Percentiles rank a stretch among this genome's conserved stretches.
Evolutionary conservation across 1,284 basidiomycete genomes (phyloP).

Genomic region (Moesziomyces globuligerus): DNA sequence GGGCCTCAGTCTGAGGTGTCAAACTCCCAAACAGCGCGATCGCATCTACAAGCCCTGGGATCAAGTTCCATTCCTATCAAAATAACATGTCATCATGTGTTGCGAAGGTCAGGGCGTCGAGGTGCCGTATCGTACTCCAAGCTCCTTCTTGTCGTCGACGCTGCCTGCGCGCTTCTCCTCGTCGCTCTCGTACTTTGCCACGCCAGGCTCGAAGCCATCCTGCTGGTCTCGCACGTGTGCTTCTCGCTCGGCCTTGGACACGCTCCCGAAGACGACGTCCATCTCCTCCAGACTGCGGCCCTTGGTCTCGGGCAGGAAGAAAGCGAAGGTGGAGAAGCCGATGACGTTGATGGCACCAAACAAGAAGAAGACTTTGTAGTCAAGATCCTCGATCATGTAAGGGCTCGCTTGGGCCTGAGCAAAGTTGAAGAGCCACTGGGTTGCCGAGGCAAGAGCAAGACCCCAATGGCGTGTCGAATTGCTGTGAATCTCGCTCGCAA

Average conservation of each 20-base stretch:
- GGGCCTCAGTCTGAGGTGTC: no score
- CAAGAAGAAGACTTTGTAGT: slow-evolving; percentile 67
- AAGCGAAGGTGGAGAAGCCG: slow-evolving; percentile 61
- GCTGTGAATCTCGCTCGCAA: slow-evolving; percentile 70
- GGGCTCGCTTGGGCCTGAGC: slow-evolving; percentile 68
- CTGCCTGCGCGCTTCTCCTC: slow-evolving; percentile 6
- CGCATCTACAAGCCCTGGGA: no score
- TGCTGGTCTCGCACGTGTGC: slow-evolving; percentile 70
- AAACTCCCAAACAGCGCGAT: no score
- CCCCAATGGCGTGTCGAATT: slow-evolving; percentile 68
- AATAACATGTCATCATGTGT: no score
- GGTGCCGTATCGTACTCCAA: slow-evolving; percentile 1
- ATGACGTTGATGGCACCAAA: slow-evolving; percentile 68
- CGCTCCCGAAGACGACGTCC: slow-evolving; percentile 81
- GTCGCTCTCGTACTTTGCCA: not conserved
- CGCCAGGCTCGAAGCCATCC: not conserved
- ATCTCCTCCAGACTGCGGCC: slow-evolving; percentile 72
- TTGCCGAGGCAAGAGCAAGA: slow-evolving; percentile 68
- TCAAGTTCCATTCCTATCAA: no score
- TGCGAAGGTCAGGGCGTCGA: no score
- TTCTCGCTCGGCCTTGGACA: slow-evolving; percentile 73
- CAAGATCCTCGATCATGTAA: slow-evolving; percentile 67
- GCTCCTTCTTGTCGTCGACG: slow-evolving; percentile 7
- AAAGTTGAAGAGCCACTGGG: slow-evolving; percentile 69
- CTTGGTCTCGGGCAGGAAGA: slow-evolving; percentile 69